A percentile compares a stretch with the other conserved stretches of the same genome.
Evolutionary conservation across 768 basidiomycete genomes (phyloP).

Genomic region (Agrocybe chaxingu): DNA sequence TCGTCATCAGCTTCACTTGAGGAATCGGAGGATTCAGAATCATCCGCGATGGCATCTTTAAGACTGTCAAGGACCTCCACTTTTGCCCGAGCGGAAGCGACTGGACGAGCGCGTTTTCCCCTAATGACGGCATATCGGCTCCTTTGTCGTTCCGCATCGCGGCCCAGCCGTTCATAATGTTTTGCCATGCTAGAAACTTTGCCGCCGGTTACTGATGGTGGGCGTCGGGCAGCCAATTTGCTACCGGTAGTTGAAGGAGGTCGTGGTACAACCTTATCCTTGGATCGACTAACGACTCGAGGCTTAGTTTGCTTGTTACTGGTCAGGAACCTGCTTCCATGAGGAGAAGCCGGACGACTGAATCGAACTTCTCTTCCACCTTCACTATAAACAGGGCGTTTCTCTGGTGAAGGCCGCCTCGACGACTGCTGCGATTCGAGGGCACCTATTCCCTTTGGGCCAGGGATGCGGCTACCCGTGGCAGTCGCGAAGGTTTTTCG

Average conservation of each 20-base stretch:
- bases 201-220: constrained; percentile 43
- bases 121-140: constrained; percentile 84
- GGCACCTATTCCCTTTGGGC: constrained; percentile 38
- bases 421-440: constrained; percentile 61
- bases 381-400: constrained; percentile 38
- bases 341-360: constrained; percentile 46
- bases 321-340: constrained; percentile 24
- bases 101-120: constrained; percentile 84
- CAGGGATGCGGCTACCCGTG: constrained; percentile 48
- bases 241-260: constrained; percentile 34
- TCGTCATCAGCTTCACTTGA: constrained; percentile 57
- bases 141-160: constrained; percentile 71
- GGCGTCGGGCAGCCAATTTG: constrained; percentile 56
- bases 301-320: constrained; percentile 34
- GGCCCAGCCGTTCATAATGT: constrained; percentile 84
- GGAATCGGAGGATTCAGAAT: constrained; percentile 71
- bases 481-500: constrained; percentile 40
- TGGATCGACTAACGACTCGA: constrained; percentile 32
- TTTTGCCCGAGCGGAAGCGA: constrained; percentile 83
- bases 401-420: constrained; percentile 72
- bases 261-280: constrained; percentile 43
- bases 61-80: constrained; percentile 88
- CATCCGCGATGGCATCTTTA: constrained; percentile 75
- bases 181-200: constrained; percentile 88
- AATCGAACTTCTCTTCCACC: constrained; percentile 41